These are phyloP conservation scores for Fusarium hostae DNA, from an alignment of 2,329 filamentous ascomycete genomes.

Conservation along the genomic window DNA sequence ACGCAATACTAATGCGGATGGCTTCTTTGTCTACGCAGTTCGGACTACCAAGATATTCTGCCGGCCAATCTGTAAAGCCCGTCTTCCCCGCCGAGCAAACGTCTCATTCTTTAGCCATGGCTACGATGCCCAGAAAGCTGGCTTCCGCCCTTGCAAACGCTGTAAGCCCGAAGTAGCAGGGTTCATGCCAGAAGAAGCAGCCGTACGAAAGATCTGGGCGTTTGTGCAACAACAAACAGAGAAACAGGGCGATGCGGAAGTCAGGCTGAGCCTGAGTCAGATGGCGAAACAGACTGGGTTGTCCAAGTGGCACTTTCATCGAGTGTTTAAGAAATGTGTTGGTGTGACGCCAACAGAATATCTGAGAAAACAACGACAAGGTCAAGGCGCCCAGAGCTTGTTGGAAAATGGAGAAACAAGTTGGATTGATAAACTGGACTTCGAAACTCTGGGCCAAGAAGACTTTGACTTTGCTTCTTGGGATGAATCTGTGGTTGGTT, in stretches of 20 bases:
- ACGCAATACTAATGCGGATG: slow-evolving; percentile 51
- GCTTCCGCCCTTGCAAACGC: slow-evolving; percentile 68
- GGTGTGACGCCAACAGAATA: slow-evolving; percentile 59
- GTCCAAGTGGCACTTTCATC: slow-evolving; percentile 68
- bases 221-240: slow-evolving; percentile 48
- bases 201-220: slow-evolving; percentile 54
- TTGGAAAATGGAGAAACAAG: slow-evolving; percentile 1
- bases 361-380: slow-evolving; percentile 37
- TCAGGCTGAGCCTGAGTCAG: slow-evolving; percentile 53
- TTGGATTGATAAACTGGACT: slow-evolving; percentile 27
- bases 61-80: slow-evolving; percentile 68
- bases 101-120: slow-evolving; percentile 63
- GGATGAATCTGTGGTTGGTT: slow-evolving; percentile 24
- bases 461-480: slow-evolving; percentile 32
- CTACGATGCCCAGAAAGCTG: slow-evolving; percentile 56
- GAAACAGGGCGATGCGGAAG: slow-evolving; percentile 17
- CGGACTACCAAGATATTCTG: slow-evolving; percentile 65
- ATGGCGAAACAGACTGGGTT: slow-evolving; percentile 63
- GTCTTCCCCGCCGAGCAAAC: slow-evolving; percentile 70
- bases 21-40: slow-evolving; percentile 57
- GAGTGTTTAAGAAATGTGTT: slow-evolving; percentile 66
- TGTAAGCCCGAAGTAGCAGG: slow-evolving; percentile 59
- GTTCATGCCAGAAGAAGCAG: slow-evolving; percentile 56
- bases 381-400: neutral
- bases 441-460: slow-evolving; percentile 3